Evolutionary conservation across 768 basidiomycete species (phyloP).

Genomic region (Tubosaeta sp.): DNA sequence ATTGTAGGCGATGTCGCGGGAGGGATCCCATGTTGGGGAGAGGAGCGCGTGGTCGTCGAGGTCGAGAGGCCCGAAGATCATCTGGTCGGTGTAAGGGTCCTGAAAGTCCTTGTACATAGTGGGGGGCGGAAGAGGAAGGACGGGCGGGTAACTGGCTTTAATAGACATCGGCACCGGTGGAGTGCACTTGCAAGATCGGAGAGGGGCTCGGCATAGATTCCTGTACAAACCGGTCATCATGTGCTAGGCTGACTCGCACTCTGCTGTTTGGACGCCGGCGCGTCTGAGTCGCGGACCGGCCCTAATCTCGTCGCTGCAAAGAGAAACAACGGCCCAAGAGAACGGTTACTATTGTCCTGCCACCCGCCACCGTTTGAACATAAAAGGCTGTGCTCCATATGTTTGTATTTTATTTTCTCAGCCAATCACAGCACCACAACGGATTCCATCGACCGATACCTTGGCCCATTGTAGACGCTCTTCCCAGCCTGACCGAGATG

Average conservation of each 20-base stretch:
- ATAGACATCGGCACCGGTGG: constrained; percentile 35
- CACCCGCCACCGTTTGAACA: constrained; percentile 33
- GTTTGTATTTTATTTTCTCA: constrained; percentile 10
- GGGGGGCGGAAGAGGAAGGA: constrained; percentile 22
- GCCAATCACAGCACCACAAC: constrained; percentile 63
- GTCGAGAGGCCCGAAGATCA: constrained; percentile 35
- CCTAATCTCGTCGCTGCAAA: constrained; percentile 8
- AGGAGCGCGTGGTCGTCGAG: constrained; percentile 29
- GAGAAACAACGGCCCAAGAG: constrained; percentile 9
- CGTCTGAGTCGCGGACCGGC: constrained; percentile 5
- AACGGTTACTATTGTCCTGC: constrained; percentile 25
- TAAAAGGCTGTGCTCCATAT: constrained; percentile 20
- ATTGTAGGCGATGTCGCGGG: constrained; percentile 33
- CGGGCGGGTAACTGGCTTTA: constrained; percentile 27
- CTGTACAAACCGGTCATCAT: constrained; percentile 34
- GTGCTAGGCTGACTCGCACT: constrained; percentile 39
- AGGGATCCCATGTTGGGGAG: constrained; percentile 27
- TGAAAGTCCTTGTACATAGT: constrained; percentile 39
- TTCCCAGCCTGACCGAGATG: constrained; percentile 61
- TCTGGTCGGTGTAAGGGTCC: constrained; percentile 35
- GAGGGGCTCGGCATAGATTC: constrained; percentile 37
- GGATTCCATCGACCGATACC: constrained; percentile 56
- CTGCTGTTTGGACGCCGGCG: constrained; percentile 1
- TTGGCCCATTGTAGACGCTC: constrained; percentile 78
- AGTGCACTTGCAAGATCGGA: constrained; percentile 26